Evolutionary conservation across 805 yeast genomes (phyloP), one percentile per base, ranked within the genome.

Genomic region (Candida alai): DNA sequence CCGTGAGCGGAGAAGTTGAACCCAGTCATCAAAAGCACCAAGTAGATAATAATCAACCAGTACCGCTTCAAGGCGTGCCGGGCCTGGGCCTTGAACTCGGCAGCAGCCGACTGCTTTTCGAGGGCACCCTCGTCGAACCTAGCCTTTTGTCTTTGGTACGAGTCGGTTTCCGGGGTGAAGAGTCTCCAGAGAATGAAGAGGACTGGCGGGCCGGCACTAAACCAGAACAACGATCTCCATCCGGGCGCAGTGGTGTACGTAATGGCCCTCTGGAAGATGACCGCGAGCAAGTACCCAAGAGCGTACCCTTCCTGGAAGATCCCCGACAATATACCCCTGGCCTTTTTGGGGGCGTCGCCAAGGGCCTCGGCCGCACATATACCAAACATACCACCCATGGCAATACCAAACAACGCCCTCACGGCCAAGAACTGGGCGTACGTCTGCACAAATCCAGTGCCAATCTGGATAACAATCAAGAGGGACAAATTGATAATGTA

Each of bases 161-260:
- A 63, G 27, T 72, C 74, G 6, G 84, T 74, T 56, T 82, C 88
- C 2, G 84, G 84, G 30, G 73, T 62, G 26, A 60, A 54, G 40
- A 66, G 43, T 55, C 88, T 69, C 80, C 81, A 79, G 17, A 62
- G 39, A 28, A 79, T 69, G 33, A 82, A 62, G 12, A 80, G 48
- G 9, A 75, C 69, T 2, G 85, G 80, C 7, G 80, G 74, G 21
- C 80, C 80, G n/a, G 86, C 73, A 19, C 78, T 70, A 49, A 83
- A 80, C 88, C 88, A 82, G 57, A 78, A 81, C 28, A 80, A 59
- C 1, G 84, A 70, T 48, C 86, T 67, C 90, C 90, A 82, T 5
- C 74, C 70, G 42, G 78, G 74, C 3, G 58, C 47, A 4, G 71
- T 53, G 40, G 51, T 53, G 29, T 53, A 47, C 28, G 48, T 49